Percentiles rank a stretch among this genome's conserved stretches.
These are phyloP conservation scores for Trichosporon sp. DNA, from an alignment of 1,284 basidiomycete genomes.

Conservation along the genomic window DNA sequence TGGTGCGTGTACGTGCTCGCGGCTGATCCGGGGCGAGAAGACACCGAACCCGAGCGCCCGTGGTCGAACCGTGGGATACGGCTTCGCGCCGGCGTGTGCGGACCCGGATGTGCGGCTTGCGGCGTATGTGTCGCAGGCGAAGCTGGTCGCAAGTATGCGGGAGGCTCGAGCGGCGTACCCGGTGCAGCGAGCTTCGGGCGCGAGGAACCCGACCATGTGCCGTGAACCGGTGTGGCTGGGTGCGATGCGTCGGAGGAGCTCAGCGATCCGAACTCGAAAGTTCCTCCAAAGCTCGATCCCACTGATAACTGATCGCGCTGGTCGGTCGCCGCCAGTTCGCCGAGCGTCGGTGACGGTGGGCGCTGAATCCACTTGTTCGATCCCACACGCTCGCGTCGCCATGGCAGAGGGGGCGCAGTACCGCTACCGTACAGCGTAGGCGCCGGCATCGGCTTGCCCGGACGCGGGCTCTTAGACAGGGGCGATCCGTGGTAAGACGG, in stretches of 20 bases:
- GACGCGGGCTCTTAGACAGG: conserved; percentile 6
- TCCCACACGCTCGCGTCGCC: conserved; percentile 25
- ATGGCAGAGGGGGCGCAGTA: conserved; percentile 26
- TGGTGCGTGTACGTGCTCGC: not conserved
- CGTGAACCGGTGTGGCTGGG: conserved; percentile 11
- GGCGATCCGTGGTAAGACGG: not conserved
- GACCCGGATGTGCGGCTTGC: not conserved
- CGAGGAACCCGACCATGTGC: conserved; percentile 6
- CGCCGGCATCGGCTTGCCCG: not conserved
- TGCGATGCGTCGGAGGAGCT: conserved; percentile 12
- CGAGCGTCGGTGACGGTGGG: conserved; percentile 20
- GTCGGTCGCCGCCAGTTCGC: not conserved
- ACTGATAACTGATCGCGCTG: not conserved
- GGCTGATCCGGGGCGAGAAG: not conserved
- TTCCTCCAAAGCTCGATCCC: conserved; percentile 1
- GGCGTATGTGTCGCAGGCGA: not conserved
- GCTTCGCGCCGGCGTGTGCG: conserved; percentile 4
- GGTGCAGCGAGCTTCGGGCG: conserved; percentile 6
- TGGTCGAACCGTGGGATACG: conserved; percentile 15
- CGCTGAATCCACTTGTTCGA: conserved; percentile 29
- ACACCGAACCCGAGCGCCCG: not conserved
- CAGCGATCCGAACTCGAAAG: not conserved
- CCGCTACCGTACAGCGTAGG: not conserved
- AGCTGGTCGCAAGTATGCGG: not conserved
- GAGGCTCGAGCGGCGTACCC: conserved; percentile 4